phyloP scores from a whole-genome alignment of 805 yeast species.

The Wickerhamomyces alni region DNA sequence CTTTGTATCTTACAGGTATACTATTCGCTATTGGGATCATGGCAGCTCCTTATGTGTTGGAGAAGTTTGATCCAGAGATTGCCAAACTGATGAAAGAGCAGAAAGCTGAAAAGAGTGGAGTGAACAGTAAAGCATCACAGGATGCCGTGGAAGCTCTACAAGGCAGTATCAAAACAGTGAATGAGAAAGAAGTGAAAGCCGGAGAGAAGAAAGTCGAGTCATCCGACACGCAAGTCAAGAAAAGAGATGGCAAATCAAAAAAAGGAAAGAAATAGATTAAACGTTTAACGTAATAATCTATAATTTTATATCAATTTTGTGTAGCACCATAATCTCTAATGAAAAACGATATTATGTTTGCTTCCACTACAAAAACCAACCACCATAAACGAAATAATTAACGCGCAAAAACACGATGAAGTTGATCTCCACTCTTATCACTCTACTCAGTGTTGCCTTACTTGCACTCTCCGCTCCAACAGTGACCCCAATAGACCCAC shows the following conservation, averaged over 20 bases:
- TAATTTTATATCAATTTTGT: too few species aligned
- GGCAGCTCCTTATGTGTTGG: slow-evolving; percentile 30
- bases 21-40: slow-evolving; percentile 21
- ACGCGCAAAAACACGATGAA: slow-evolving; percentile 10
- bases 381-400: too few species aligned
- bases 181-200: background rate
- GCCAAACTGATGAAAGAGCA: slow-evolving; percentile 29
- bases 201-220: background rate
- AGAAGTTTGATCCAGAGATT: slow-evolving; percentile 35
- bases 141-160: slow-evolving; percentile 1
- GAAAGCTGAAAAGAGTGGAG: slow-evolving; percentile 4
- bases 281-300: too few species aligned
- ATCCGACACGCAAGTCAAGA: background rate
- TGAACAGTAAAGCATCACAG: background rate
- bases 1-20: slow-evolving; percentile 30
- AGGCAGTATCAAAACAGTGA: background rate
- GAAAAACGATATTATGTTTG: too few species aligned
- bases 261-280: too few species aligned
- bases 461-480: slow-evolving; percentile 10
- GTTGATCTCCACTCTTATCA: slow-evolving; percentile 3
- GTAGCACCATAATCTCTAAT: too few species aligned
- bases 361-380: too few species aligned
- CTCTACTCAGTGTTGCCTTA: slow-evolving; percentile 5
- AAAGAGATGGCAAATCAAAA: background rate
- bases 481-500: slow-evolving; percentile 15